Evolutionary conservation across 345 rosid species (phyloP), one percentile per base, ranked within the genome.

Genomic region (Pseudoturritis turrita): DNA sequence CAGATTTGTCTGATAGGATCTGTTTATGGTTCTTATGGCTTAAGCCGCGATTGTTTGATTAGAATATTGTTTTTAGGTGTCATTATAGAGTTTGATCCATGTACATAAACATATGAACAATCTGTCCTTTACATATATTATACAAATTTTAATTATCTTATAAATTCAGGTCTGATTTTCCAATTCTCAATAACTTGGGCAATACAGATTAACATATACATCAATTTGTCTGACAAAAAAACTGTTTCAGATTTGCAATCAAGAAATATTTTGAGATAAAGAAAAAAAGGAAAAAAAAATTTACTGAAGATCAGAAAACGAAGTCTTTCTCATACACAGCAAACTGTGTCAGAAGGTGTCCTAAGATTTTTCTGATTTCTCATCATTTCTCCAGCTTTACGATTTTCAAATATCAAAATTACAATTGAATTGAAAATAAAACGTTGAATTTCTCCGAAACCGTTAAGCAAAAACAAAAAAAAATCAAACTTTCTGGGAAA

Each of bases 291-390:
- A 29, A 11, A 31, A 10, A 6, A 45, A 41, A 55, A 26, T n/a
- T 6, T 70, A 56, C 73, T 76, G 75, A 70, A 80, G 74, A 81
- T 81, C 85, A 84, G 87, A 81, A 40, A 59, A 2, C 18, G 54
- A 77, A 21, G 74, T 78, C 85, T 12, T 84, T 84, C 85, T 82
- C 88, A 82, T 82, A 73, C 88, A 84, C 84, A 70, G 51, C 10
- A 51, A 46, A 45, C 71, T 62, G 88, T 78, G 82, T 84, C 88
- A 82, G 84, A 84, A 78, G 84, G 88, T 84, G 85, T 82, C 88
- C 88, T 82, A 80, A 80, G 85, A 82, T 84, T 63, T 72, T 49
- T 35, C 72, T 70, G 73, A 78, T 80, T 82, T 70, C 49, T 80
- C 85, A 73, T 82, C 88, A 82, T 68, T 6, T 72, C 76, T 67